Percentiles rank a stretch among this genome's conserved stretches.
These are phyloP conservation scores for Rubia yunnanensis DNA, from an alignment of 257 asterid genomes.

Conservation along the genomic window DNA sequence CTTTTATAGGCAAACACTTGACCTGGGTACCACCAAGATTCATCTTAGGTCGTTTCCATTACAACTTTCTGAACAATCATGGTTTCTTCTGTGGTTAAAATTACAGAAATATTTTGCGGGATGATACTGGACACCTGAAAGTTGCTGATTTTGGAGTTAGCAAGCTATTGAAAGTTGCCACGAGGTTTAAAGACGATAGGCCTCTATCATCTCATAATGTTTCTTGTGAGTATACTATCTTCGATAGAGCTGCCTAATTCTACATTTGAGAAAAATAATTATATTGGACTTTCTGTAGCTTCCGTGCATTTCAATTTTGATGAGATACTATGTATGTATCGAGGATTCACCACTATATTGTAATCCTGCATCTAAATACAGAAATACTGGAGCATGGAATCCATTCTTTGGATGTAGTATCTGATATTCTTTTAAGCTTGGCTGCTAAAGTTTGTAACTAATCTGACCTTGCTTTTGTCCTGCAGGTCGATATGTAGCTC, in stretches of 20 bases:
- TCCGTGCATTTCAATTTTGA: not conserved
- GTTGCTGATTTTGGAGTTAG: conserved; percentile 97
- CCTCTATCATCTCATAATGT: conserved; percentile 43
- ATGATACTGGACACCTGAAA: conserved; percentile 92
- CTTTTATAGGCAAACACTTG: not conserved
- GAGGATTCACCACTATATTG: not conserved
- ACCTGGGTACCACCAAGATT: not conserved
- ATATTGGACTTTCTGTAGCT: not conserved
- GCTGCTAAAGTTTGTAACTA: not conserved
- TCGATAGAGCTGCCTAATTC: not conserved
- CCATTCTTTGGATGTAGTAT: not conserved
- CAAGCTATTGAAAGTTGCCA: conserved; percentile 73
- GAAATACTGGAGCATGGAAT: conserved; percentile 4
- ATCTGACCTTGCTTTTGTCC: conserved; percentile 7
- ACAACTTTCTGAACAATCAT: not conserved
- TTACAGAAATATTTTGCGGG: conserved; percentile 86
- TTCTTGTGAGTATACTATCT: conserved; percentile 60
- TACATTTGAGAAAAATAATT: not conserved
- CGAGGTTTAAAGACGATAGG: conserved; percentile 59
- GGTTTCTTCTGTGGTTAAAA: conserved; percentile 16
- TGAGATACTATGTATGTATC: not conserved
- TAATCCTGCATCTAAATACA: not conserved
- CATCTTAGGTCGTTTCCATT: not conserved
- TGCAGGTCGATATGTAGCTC: conserved; percentile 91
- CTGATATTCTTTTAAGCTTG: not conserved